Percentiles rank a stretch among this genome's conserved stretches.
phyloP scores from a whole-genome alignment of 306 rosid genomes.

The Aeschynomene evenia region DNA sequence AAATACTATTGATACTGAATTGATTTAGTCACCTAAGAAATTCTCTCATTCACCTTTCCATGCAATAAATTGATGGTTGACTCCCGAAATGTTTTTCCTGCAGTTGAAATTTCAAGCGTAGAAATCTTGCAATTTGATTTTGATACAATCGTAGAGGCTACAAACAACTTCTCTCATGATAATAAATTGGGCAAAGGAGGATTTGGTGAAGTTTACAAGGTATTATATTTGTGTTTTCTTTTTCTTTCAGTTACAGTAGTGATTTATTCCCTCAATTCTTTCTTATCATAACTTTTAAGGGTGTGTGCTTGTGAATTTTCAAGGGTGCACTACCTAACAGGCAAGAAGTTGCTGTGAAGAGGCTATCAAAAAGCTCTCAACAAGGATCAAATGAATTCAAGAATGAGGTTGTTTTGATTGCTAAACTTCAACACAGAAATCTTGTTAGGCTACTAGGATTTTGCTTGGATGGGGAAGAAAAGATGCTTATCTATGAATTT shows the following conservation, averaged over 20 bases:
- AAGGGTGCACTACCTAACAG: conserved; percentile 38
- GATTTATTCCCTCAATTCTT: not conserved
- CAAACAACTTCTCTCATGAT: conserved; percentile 41
- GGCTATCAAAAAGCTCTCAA: conserved; percentile 34
- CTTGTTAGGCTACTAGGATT: conserved; percentile 38
- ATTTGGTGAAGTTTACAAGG: conserved; percentile 61
- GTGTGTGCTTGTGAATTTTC: not conserved
- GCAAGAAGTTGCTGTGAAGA: conserved; percentile 44
- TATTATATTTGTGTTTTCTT: not conserved
- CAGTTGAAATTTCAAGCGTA: conserved; percentile 28
- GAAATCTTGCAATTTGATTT: conserved; percentile 48
- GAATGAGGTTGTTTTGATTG: conserved; percentile 40
- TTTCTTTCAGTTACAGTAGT: no score
- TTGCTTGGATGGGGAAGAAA: conserved; percentile 44
- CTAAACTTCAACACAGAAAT: conserved; percentile 38
- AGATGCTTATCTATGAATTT: conserved; percentile 42
- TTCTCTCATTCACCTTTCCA: no score
- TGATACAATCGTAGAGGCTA: conserved; percentile 36
- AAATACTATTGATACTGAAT: no score
- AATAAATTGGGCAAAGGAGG: conserved; percentile 55
- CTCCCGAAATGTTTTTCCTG: not conserved
- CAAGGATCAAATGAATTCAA: conserved; percentile 42
- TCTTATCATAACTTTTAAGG: not conserved
- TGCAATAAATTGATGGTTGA: not conserved
- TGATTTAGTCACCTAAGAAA: no score